Base-by-base conservation (phyloP, 257 asterid genomes). In the Paulownia fortunei region DNA sequence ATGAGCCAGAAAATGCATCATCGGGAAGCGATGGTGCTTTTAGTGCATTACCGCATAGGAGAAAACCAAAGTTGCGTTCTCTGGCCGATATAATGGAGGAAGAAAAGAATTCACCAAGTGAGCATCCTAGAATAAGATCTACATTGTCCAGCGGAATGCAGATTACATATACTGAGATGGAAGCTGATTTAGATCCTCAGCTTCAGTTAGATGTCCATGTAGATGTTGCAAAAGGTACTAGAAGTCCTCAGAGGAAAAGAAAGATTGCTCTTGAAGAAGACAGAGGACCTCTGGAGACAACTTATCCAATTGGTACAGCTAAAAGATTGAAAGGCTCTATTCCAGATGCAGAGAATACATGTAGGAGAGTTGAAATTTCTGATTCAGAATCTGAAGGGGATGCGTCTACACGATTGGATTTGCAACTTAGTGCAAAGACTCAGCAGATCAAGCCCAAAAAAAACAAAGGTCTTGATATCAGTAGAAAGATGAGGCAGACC, bases 11-110 rank as follows among this genome's bases (percentile, higher is more conserved):
- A 6, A 78, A 74, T 62, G 82, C 63, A 59, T 83, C 93, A 0
- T 76, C 88, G 0, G 92, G 81, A 42, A 84, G 85, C 42, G 91
- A 89, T 10, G 86, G 72, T 32, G 69, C 73, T 64, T 18, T 71
- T 59, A 68, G 42, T 85, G 80, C 81, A n/a, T 4, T 80, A 62
- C 72, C 79, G 0, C 81, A 65, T 36, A 83, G 86, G 68, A 87
- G 88, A 80, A 82, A 81, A 75, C 84, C 79, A 34, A 94, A 90
- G 81, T 61, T 92, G 69, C 96, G 97, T 26, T 85, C 87, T 73
- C 62, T 90, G 80, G 82, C 90, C 41, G 97, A 94, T 66, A 84
- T 94, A 61, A 81, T 92, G 87, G 81, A 78, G 64, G 90, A 76
- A n/a, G 84, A 81, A 54, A 82, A 27, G 72, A 80, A 76, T 55